Evolutionary conservation across 345 rosid genomes (phyloP).

Genomic region (Eucalyptus paniculata): DNA sequence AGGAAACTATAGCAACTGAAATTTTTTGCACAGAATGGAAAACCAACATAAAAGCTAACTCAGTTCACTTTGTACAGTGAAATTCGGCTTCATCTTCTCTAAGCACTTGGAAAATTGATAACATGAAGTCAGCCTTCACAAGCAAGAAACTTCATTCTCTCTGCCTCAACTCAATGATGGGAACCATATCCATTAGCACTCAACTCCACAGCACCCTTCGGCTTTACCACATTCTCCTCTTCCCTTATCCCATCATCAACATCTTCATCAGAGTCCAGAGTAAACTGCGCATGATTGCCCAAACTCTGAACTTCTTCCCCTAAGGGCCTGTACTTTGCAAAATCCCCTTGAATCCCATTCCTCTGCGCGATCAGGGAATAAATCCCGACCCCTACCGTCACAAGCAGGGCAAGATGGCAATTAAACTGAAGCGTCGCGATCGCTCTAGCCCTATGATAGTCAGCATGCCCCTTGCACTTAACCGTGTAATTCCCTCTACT

Average conservation of each 20-base stretch:
- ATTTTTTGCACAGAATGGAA: background rate
- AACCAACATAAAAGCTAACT: background rate
- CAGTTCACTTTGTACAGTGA: conserved; percentile 3
- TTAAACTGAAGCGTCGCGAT: conserved; percentile 90
- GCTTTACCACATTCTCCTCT: conserved; percentile 10
- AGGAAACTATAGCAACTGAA: background rate
- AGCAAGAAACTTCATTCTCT: background rate
- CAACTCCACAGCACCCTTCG: conserved; percentile 8
- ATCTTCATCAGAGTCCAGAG: conserved; percentile 77
- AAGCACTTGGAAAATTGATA: background rate
- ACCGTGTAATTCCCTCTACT: conserved; percentile 74
- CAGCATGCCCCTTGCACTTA: conserved; percentile 62
- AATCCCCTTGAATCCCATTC: conserved; percentile 25
- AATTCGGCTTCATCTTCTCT: background rate
- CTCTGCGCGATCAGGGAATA: conserved; percentile 35
- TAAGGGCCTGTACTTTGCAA: conserved; percentile 39
- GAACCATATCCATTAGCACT: conserved; percentile 40
- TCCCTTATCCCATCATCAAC: conserved; percentile 18
- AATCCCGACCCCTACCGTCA: conserved; percentile 25
- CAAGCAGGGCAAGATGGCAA: conserved; percentile 75
- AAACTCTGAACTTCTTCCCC: conserved; percentile 47
- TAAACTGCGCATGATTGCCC: conserved; percentile 33
- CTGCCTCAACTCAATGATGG: conserved; percentile 33
- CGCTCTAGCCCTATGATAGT: conserved; percentile 77
- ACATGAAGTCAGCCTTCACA: background rate